These are phyloP conservation scores for Populus euphratica DNA, from an alignment of 345 rosid species.

Conservation along the genomic window DNA sequence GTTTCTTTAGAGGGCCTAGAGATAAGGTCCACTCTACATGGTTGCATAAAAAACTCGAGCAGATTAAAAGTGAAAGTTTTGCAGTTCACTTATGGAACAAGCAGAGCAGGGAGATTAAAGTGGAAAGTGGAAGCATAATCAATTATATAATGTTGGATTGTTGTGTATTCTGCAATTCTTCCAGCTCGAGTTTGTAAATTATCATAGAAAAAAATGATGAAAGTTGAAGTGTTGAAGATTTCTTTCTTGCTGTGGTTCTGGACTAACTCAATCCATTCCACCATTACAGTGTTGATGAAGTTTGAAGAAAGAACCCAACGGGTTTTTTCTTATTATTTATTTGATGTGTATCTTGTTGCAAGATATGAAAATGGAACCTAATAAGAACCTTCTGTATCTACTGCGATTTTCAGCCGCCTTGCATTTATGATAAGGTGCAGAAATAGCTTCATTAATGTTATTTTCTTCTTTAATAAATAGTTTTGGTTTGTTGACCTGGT, in stretches of 20 bases:
- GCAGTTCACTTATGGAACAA: conserved; percentile 85
- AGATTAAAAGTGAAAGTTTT: conserved; percentile 46
- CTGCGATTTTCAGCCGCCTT: neutral
- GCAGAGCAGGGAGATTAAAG: conserved; percentile 57
- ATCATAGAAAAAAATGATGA: neutral
- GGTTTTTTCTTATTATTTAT: neutral
- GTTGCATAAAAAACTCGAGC: conserved; percentile 41
- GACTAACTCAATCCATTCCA: conserved; percentile 14
- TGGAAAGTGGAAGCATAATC: conserved; percentile 67
- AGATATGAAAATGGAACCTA: neutral
- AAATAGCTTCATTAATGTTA: neutral
- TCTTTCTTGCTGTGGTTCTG: neutral
- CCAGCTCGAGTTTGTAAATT: conserved; percentile 26
- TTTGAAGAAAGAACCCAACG: neutral
- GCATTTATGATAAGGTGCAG: neutral
- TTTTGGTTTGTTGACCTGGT: neutral
- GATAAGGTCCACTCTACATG: conserved; percentile 45
- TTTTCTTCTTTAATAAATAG: neutral
- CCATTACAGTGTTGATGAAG: neutral
- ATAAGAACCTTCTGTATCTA: neutral
- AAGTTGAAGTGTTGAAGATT: neutral
- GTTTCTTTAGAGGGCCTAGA: conserved; percentile 48
- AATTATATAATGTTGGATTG: conserved; percentile 44
- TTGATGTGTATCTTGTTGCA: neutral
- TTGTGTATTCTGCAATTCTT: conserved; percentile 68